Evolutionary conservation across 495 filamentous ascomycete genomes (phyloP).

Genomic region (Pseudevernia furfuracea): DNA sequence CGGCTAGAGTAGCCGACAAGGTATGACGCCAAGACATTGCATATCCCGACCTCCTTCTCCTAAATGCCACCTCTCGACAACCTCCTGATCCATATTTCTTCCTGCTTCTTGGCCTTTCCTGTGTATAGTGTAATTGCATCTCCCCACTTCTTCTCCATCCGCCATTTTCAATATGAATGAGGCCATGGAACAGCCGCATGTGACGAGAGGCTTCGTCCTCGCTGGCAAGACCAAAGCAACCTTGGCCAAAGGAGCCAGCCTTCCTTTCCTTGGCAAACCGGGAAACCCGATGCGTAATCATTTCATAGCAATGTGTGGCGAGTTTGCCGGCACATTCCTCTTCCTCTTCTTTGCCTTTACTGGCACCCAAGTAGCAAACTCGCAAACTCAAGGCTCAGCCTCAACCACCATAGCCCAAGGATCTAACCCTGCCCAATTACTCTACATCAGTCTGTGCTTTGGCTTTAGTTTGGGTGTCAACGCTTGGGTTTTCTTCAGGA

Average conservation of each 20-base stretch:
- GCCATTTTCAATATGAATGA: background rate
- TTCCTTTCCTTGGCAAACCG: slow-evolving; percentile 16
- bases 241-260: slow-evolving; percentile 3
- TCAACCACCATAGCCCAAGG: slow-evolving; percentile 17
- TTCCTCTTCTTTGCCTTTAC: slow-evolving; percentile 78
- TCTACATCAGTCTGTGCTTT: slow-evolving; percentile 67
- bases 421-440: slow-evolving; percentile 33
- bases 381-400: slow-evolving; percentile 13
- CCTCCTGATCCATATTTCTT: background rate
- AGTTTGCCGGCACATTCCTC: slow-evolving; percentile 75
- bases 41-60: slow-evolving; percentile 4
- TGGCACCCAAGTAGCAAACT: slow-evolving; percentile 66
- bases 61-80: background rate
- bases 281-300: slow-evolving; percentile 36
- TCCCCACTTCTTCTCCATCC: background rate
- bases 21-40: slow-evolving; percentile 1
- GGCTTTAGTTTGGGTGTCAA: slow-evolving; percentile 72
- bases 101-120: background rate
- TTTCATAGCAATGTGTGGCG: slow-evolving; percentile 54
- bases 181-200: slow-evolving; percentile 1
- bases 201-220: slow-evolving; percentile 15
- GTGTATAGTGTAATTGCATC: background rate
- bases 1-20: background rate
- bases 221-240: slow-evolving; percentile 9
- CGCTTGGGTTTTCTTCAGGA: slow-evolving; percentile 78